Percentiles rank a stretch among this genome's conserved stretches.
These are phyloP conservation scores for Metschnikowia picachoensis DNA, from an alignment of 805 yeast species.

Conservation along the genomic window DNA sequence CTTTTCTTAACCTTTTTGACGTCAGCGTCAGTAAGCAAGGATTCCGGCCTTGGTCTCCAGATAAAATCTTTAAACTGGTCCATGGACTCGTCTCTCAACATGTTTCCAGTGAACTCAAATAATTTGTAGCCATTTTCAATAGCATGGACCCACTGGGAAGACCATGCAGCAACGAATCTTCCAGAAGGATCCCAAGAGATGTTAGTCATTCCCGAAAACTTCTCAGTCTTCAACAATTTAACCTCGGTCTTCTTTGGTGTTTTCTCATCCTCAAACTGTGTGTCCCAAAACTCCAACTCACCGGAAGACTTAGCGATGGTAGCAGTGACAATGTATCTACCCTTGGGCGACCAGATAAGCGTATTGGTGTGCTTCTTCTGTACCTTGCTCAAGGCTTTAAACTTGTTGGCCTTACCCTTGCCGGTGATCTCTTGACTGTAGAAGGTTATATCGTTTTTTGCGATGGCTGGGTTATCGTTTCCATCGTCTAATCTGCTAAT, in stretches of 20 bases:
- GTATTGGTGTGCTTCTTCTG: conserved; percentile 66
- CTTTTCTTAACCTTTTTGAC: conserved; percentile 88
- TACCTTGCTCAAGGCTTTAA: conserved; percentile 57
- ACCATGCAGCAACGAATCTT: conserved; percentile 82
- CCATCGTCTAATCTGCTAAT: conserved; percentile 62
- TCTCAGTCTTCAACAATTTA: conserved; percentile 58
- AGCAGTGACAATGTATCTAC: conserved; percentile 70
- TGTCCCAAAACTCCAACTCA: conserved; percentile 81
- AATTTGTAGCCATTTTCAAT: conserved; percentile 89
- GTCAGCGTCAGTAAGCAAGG: conserved; percentile 70
- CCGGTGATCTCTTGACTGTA: conserved; percentile 67
- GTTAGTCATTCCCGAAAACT: conserved; percentile 75
- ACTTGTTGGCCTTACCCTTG: conserved; percentile 48
- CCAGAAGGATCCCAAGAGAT: conserved; percentile 96
- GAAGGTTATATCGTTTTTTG: conserved; percentile 68
- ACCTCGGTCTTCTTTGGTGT: conserved; percentile 45
- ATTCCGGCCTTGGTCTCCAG: conserved; percentile 97
- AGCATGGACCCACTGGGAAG: conserved; percentile 78
- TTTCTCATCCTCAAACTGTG: conserved; percentile 73
- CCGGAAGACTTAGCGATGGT: conserved; percentile 49
- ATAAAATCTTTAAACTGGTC: conserved; percentile 83
- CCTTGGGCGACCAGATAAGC: conserved; percentile 86
- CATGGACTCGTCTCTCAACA: conserved; percentile 68
- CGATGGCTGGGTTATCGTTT: conserved; percentile 57
- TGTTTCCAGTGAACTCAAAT: conserved; percentile 77